phyloP scores from a whole-genome alignment of 306 rosid species.

The Bauhinia variegata region DNA sequence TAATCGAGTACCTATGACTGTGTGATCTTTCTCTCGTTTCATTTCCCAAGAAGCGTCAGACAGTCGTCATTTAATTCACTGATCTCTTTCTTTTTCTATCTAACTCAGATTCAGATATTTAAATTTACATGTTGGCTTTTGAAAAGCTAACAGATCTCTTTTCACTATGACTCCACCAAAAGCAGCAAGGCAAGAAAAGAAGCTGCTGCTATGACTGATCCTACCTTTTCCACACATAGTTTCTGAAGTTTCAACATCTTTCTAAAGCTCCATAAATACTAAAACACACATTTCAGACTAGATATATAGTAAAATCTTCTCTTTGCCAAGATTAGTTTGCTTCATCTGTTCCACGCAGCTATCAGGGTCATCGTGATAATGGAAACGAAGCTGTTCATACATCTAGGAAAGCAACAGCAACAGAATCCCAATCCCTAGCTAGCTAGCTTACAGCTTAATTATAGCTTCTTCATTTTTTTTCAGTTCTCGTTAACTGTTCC shows the following conservation, averaged over 20 bases:
- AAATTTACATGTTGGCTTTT: slow-evolving; percentile 27
- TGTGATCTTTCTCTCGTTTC: slow-evolving; percentile 43
- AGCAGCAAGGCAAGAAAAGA: slow-evolving; percentile 29
- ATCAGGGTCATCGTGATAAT: slow-evolving; percentile 43
- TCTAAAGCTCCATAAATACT: slow-evolving; percentile 52
- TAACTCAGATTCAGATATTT: too few species aligned
- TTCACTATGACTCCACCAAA: slow-evolving; percentile 41
- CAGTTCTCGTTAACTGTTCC: slow-evolving; percentile 53
- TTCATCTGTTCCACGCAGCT: slow-evolving; percentile 24
- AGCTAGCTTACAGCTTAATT: too few species aligned
- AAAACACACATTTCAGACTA: too few species aligned
- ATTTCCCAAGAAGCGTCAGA: slow-evolving; percentile 76
- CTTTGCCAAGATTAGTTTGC: slow-evolving; percentile 44
- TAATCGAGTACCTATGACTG: slow-evolving; percentile 27
- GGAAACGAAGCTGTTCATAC: slow-evolving; percentile 40
- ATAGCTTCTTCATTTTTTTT: not conserved
- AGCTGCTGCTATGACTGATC: slow-evolving; percentile 42
- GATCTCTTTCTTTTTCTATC: slow-evolving; percentile 32
- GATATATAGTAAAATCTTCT: too few species aligned
- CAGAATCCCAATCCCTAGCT: slow-evolving; percentile 30
- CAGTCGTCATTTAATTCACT: slow-evolving; percentile 46
- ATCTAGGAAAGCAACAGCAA: slow-evolving; percentile 19
- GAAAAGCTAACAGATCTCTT: slow-evolving; percentile 44
- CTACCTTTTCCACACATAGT: slow-evolving; percentile 44
- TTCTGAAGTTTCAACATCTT: slow-evolving; percentile 71